Evolutionary conservation across 2,329 filamentous ascomycete genomes (phyloP).

Genomic region (Chaetoscypha palmicola): DNA sequence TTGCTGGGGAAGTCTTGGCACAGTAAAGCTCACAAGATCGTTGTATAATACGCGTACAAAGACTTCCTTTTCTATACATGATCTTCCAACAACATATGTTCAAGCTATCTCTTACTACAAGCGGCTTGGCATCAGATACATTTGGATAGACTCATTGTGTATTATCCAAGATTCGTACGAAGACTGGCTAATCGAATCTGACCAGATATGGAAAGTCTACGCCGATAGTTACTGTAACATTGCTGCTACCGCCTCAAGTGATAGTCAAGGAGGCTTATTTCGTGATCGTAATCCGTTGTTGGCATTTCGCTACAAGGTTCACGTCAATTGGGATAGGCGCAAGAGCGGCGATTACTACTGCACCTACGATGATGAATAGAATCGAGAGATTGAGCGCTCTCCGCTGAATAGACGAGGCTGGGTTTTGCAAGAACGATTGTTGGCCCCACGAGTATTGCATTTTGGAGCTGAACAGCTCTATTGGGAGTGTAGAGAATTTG

Average conservation of each 20-base stretch:
- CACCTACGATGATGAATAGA: not conserved
- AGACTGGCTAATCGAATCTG: not conserved
- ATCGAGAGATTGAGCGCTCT: not conserved
- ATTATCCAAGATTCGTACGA: not conserved
- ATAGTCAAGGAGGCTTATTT: not conserved
- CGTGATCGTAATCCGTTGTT: not conserved
- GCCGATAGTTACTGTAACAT: not conserved
- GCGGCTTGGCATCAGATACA: not conserved
- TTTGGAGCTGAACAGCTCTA: not conserved
- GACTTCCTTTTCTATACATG: not conserved
- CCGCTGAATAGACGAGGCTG: not conserved
- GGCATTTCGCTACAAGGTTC: too few species aligned
- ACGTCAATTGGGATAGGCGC: too few species aligned
- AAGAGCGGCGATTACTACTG: not conserved
- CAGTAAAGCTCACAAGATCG: not conserved
- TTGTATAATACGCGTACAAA: too few species aligned
- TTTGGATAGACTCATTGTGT: not conserved
- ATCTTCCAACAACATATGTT: not conserved
- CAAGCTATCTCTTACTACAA: not conserved
- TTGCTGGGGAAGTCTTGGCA: not conserved
- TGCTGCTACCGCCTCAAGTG: not conserved
- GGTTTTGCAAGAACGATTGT: not conserved
- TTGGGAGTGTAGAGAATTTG: not conserved
- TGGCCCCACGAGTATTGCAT: not conserved
- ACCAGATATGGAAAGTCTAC: not conserved